Conservation (phyloP, 352 stramenopile genomes). For the Phytophthora pseudosyringae region DNA sequence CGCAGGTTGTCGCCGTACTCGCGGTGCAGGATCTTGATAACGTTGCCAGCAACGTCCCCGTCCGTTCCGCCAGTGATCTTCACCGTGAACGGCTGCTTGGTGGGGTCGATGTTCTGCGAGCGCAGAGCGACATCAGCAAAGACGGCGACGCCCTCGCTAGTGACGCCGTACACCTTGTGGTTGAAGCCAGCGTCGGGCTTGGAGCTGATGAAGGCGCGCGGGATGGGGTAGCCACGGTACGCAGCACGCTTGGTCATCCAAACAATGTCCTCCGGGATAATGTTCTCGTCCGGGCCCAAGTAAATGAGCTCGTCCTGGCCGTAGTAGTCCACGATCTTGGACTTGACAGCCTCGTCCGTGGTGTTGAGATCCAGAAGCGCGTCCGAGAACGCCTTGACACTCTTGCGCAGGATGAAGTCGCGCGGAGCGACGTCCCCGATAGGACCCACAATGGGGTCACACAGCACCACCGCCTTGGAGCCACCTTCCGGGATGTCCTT, state of each 20-base stretch:
- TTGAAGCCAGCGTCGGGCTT: slow-evolving; percentile 87
- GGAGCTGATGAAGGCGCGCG: slow-evolving; percentile 86
- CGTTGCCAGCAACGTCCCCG: slow-evolving; percentile 97
- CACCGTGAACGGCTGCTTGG: slow-evolving; percentile 74
- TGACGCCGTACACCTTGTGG: slow-evolving; percentile 90
- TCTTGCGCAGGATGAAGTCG: slow-evolving; percentile 95
- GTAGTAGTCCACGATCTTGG: slow-evolving; percentile 82
- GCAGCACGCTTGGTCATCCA: slow-evolving; percentile 89
- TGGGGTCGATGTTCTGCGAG: slow-evolving; percentile 81
- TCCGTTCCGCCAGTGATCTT: slow-evolving; percentile 96
- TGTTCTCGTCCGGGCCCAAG: slow-evolving; percentile 85
- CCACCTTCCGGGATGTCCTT: slow-evolving; percentile 89
- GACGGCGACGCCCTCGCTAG: slow-evolving; percentile 82
- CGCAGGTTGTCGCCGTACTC: slow-evolving; percentile 94
- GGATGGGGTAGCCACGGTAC: slow-evolving; percentile 80
- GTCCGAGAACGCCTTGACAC: slow-evolving; percentile 97
- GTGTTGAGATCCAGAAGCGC: slow-evolving; percentile 84
- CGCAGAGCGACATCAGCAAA: slow-evolving; percentile 80
- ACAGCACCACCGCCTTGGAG: slow-evolving; percentile 85
- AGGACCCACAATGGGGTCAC: slow-evolving; percentile 74
- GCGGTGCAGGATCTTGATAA: slow-evolving; percentile 97
- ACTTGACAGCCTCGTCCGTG: slow-evolving; percentile 71
- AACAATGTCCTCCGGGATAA: slow-evolving; percentile 75
- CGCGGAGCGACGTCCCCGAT: slow-evolving; percentile 78
- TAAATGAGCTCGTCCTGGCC: slow-evolving; percentile 88